These are phyloP conservation scores for Spizellomyces punctatus DNA, from an alignment of 192 early-diverging fungal genomes.

Conservation along the genomic window DNA sequence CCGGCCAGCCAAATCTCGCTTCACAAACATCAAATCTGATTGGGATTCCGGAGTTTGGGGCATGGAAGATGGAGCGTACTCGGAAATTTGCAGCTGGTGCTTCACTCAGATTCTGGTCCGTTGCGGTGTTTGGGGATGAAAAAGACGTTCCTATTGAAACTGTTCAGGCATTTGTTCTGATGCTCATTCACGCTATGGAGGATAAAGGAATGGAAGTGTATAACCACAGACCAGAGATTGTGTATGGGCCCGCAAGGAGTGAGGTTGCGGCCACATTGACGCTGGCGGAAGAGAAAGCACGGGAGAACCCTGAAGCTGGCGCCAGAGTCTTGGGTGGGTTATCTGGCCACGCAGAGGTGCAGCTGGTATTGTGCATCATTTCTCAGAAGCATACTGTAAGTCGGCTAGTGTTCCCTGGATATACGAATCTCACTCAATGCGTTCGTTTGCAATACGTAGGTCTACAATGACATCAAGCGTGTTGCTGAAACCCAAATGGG, in stretches of 20 bases:
- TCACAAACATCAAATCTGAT: neutral
- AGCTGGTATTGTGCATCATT: constrained; percentile 80
- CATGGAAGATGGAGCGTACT: constrained; percentile 71
- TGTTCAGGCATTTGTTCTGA: constrained; percentile 70
- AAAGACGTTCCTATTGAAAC: constrained; percentile 44
- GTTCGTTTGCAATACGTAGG: too few relatives aligned
- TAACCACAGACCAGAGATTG: constrained; percentile 54
- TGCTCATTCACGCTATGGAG: constrained; percentile 68
- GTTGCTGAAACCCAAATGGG: constrained; percentile 50
- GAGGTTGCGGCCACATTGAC: constrained; percentile 68
- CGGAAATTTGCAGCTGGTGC: constrained; percentile 55
- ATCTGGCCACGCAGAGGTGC: constrained; percentile 58
- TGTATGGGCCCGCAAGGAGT: constrained; percentile 53
- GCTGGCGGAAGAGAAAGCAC: neutral
- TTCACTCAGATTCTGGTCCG: constrained; percentile 76
- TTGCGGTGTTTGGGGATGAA: constrained; percentile 73
- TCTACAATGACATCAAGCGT: constrained; percentile 60
- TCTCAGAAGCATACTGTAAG: constrained; percentile 73
- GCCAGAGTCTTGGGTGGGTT: constrained; percentile 65
- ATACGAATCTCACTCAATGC: too few relatives aligned
- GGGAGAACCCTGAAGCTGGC: constrained; percentile 15
- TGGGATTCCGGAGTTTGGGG: constrained; percentile 74
- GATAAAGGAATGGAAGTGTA: constrained; percentile 63
- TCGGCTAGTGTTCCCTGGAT: constrained; percentile 38
- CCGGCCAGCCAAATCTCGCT: neutral